Conservation (phyloP, 129 eudicot genomes). For the Lactuca saligna region DNA sequence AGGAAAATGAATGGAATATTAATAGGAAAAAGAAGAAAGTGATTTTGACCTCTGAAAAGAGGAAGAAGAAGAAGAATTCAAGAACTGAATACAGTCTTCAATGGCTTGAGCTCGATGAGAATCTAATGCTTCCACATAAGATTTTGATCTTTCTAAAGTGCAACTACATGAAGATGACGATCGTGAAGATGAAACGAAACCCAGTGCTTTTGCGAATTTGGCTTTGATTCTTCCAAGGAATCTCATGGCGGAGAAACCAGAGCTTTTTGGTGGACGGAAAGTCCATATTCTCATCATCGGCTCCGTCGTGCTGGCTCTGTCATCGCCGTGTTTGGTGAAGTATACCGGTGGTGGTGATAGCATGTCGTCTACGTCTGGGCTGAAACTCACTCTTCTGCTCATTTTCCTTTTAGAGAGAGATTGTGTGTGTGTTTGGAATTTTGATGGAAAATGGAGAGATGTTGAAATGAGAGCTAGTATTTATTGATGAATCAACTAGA, state of each 20-base stretch:
- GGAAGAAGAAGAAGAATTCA: constrained; percentile 53
- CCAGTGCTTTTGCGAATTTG: constrained; percentile 39
- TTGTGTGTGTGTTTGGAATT: background rate
- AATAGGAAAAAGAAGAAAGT: constrained; percentile 32
- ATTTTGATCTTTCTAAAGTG: constrained; percentile 47
- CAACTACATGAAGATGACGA: constrained; percentile 30
- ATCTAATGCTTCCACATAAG: constrained; percentile 57
- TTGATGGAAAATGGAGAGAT: constrained; percentile 18
- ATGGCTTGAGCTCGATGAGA: constrained; percentile 71
- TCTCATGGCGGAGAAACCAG: constrained; percentile 40
- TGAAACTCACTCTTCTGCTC: constrained; percentile 48
- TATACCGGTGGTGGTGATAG: constrained; percentile 24
- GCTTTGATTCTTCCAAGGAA: constrained; percentile 39
- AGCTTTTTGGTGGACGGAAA: constrained; percentile 29
- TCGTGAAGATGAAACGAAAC: constrained; percentile 43
- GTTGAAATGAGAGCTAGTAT: constrained; percentile 17
- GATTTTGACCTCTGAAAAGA: constrained; percentile 66
- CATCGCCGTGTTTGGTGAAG: constrained; percentile 15
- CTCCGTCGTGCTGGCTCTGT: background rate
- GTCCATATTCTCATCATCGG: constrained; percentile 19
- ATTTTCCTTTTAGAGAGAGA: constrained; percentile 20
- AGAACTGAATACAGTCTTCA: constrained; percentile 70
- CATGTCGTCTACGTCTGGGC: constrained; percentile 27
- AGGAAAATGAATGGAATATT: background rate
- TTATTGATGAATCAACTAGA: constrained; percentile 18